Percentiles rank a stretch among this genome's conserved stretches.
Evolutionary conservation across 176 grass and related monocot genomes (phyloP).

Genomic region (Tuctoria greenei): DNA sequence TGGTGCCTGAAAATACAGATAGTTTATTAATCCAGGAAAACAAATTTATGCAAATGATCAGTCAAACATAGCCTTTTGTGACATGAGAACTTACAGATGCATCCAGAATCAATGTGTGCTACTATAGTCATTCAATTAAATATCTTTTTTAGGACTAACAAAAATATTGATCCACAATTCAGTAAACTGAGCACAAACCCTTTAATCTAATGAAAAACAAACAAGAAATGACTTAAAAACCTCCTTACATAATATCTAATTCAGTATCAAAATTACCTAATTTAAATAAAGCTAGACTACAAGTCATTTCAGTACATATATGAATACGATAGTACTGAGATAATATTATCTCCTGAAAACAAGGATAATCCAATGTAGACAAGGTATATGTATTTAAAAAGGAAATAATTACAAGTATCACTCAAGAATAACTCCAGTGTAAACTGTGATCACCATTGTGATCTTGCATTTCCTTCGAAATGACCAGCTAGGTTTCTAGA

Average conservation of each 20-base stretch:
- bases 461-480: background rate
- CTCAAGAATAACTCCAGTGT: background rate
- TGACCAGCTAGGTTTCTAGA: background rate
- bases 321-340: background rate
- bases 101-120: background rate
- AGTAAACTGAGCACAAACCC: constrained; percentile 3
- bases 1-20: constrained; percentile 46
- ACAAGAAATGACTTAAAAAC: constrained; percentile 6
- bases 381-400: background rate
- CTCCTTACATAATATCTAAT: background rate
- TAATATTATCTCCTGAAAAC: background rate
- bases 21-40: constrained; percentile 4
- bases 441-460: background rate
- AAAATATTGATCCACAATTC: constrained; percentile 5
- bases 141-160: background rate
- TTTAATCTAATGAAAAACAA: background rate
- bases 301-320: background rate
- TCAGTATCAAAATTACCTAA: background rate
- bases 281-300: background rate
- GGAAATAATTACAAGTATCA: background rate
- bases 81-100: background rate
- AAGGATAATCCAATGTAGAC: too few relatives aligned
- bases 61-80: background rate
- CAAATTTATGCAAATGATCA: background rate
- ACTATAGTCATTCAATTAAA: background rate